These are phyloP conservation scores for Paramyrothecium roridum DNA, from an alignment of 2,329 filamentous ascomycete genomes.

Conservation along the genomic window DNA sequence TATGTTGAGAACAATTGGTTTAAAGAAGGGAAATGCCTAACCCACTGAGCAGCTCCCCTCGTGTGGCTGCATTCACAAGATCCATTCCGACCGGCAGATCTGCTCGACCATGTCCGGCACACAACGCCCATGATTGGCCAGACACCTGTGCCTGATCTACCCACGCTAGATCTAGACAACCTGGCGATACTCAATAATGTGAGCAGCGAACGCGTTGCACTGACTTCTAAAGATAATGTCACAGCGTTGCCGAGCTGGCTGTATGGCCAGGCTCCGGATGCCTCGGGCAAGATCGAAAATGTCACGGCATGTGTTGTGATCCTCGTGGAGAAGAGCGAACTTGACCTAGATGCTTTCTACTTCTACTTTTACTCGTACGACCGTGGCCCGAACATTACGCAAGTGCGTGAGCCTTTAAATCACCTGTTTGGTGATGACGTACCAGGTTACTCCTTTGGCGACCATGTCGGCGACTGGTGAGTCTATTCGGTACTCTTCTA, in stretches of 20 bases:
- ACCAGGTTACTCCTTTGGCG: slow-evolving; percentile 22
- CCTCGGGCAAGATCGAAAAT: slow-evolving; percentile 13
- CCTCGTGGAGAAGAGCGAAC: slow-evolving; percentile 20
- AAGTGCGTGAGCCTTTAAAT: slow-evolving; percentile 24
- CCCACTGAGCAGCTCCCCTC: slow-evolving; percentile 18
- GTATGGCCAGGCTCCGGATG: slow-evolving; percentile 18
- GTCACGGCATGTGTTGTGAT: slow-evolving; percentile 26
- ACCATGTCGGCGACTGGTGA: slow-evolving; percentile 25
- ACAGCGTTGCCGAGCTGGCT: slow-evolving; percentile 21
- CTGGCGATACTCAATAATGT: slow-evolving; percentile 17
- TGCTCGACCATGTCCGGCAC: slow-evolving; percentile 23
- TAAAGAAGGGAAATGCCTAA: not conserved
- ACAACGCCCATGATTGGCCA: slow-evolving; percentile 17
- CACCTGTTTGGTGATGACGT: slow-evolving; percentile 20
- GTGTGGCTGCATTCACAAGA: slow-evolving; percentile 28
- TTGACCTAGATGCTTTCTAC: slow-evolving; percentile 26
- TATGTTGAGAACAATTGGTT: not conserved
- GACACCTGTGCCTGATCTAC: slow-evolving; percentile 11
- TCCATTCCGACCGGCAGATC: slow-evolving; percentile 22
- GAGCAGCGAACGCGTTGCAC: slow-evolving; percentile 10
- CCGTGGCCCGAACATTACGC: slow-evolving; percentile 25
- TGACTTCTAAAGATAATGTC: slow-evolving; percentile 24
- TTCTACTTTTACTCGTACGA: slow-evolving; percentile 33
- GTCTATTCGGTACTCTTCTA: not conserved
- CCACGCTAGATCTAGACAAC: slow-evolving; percentile 20